Base-by-base conservation (phyloP, 176 grass and related monocot species). In the Avena sativa region DNA sequence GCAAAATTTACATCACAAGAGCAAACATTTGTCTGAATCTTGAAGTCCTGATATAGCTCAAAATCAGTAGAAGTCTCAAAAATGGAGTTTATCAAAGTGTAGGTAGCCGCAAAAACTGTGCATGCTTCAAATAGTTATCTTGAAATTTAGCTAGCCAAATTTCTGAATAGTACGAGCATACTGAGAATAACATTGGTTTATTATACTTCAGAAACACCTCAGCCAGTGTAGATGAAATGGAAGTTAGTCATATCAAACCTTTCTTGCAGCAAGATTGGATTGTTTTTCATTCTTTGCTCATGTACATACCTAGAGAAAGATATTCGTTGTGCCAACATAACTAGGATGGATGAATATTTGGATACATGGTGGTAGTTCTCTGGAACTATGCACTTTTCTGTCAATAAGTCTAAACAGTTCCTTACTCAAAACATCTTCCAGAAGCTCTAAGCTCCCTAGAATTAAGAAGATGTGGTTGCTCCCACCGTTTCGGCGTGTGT, bases 121-220 rank as follows among this genome's bases (percentile, higher is more conserved):
- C 12, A 69, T 71, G 40, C 48, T 60, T 84, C 2, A 87, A 52
- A 34, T 52, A 83, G 26, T 61, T 90, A 95, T 93, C 95, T 98
- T 98, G 70, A 98, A 98, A 34, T 68, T 95, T 98, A 76, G 95
- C 91, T 8, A 98, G 15, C 95, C 95, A 74, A 98, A 93, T 59
- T 98, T 95, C 76, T 98, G 95, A 71, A 95, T 98, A 90, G 95
- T 98, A 34, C 89, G 95, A 62, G 95, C 95, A 93, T 93, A 98
- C 93, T 98, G 86, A 30, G 90, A 89, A 79, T 30, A 74, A 78
- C 28, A 85, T 38, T 59, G 4, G 8, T 21, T 0, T 48, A 57
- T 87, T 84, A 91, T 61, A 68, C 51, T 80, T 65, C 25, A 38
- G 57, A 25, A 56, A 25, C 25, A 0, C 0, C 25, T 25, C 25